Conservation (phyloP, 2,329 filamentous ascomycete species). For the Truncatella angustata region DNA sequence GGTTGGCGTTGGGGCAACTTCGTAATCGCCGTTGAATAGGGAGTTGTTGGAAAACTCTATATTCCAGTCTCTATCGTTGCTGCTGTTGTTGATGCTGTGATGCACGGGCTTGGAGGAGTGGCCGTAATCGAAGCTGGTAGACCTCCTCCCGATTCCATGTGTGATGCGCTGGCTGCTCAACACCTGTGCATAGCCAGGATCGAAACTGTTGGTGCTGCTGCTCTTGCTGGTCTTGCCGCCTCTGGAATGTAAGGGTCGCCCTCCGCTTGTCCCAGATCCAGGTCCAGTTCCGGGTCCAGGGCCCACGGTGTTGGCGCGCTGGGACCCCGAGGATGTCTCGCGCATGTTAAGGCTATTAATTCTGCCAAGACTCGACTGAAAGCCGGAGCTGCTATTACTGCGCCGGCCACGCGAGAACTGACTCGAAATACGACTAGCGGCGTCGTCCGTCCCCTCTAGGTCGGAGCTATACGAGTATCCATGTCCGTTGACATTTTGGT, state of each 20-base stretch:
- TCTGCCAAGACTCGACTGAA: constrained; percentile 56
- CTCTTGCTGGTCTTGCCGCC: constrained; percentile 68
- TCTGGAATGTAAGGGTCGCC: constrained; percentile 49
- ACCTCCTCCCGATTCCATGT: constrained; percentile 52
- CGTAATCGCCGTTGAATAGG: constrained; percentile 60
- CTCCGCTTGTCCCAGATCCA: too few relatives aligned
- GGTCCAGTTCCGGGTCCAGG: too few relatives aligned
- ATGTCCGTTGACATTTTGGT: too few relatives aligned
- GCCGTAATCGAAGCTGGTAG: constrained; percentile 73
- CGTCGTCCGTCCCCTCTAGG: constrained; percentile 54
- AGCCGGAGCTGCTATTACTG: constrained; percentile 79
- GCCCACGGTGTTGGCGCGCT: constrained; percentile 35
- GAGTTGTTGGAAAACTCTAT: constrained; percentile 48
- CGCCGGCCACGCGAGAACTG: constrained; percentile 58
- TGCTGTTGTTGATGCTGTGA: constrained; percentile 1
- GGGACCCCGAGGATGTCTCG: constrained; percentile 41
- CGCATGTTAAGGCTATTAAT: constrained; percentile 67
- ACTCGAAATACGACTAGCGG: constrained; percentile 49
- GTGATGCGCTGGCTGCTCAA: constrained; percentile 58
- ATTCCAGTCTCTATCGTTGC: constrained; percentile 34
- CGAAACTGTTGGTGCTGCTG: constrained; percentile 67
- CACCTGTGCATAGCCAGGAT: constrained; percentile 57
- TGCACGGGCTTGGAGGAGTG: constrained; percentile 38
- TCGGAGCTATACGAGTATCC: constrained; percentile 62
- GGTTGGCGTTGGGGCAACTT: constrained; percentile 83